Evolutionary conservation across 169 alveolate genomes (phyloP), one percentile per base, ranked within the genome.

Genomic region (Eimeria tenella): DNA sequence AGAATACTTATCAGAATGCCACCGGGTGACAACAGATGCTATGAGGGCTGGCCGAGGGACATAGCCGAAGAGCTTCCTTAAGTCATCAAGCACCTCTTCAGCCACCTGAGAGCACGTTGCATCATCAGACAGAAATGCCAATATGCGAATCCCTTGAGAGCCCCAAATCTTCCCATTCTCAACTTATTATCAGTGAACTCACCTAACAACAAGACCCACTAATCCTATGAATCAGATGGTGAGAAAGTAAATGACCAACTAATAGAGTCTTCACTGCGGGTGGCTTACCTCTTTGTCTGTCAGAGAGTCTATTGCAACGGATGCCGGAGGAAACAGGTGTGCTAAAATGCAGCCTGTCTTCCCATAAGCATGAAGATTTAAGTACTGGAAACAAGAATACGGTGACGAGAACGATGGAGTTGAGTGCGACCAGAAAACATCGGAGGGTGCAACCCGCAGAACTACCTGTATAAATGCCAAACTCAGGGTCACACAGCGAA

Each of bases 291-390:
- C 92, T 49, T 91, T 86, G 68, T 91, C 95, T 19, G 92, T 71
- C 6, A 91, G 92, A 6, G 89, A 86, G 75, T 86, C 95, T 50
- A 71, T 77, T 53, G 92, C 95, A 74, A 77, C 60, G 65, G 95
- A 91, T 60, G 84, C 88, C 6, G 95, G 95, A 55, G 95, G 95
- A 15, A 91, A 91, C 55, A 68, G 63, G 82, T 91, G 95, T 11
- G 92, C 95, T 11, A 91, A 75, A 53, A 91, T 86, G 52, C 95
- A 91, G 15, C 95, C 95, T 62, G 42, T 79, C 21, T 91, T 81
- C 81, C 95, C 95, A 74, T 91, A 91, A 0, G 95, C 95, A 55
- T 91, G 95, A 4, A 91, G 86, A 50, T 91, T 91, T 84, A 91
- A 71, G 25, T 77, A 91, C 77, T 91, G 95, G 55, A 91, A 91